These are phyloP conservation scores for Gossypium ekmanianum DNA, from an alignment of 345 rosid genomes.

Conservation along the genomic window DNA sequence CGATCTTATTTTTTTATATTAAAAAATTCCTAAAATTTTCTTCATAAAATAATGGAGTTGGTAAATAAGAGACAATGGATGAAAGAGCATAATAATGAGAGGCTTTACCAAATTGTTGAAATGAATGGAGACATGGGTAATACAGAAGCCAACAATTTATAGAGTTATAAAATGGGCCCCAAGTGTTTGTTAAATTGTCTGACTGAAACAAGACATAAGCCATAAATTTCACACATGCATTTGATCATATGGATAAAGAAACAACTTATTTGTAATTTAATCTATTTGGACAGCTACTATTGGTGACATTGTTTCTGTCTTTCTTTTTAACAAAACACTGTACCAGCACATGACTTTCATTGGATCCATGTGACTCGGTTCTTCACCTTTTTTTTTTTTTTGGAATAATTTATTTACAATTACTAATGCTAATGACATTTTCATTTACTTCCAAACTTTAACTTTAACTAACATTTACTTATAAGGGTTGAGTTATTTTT, in stretches of 20 bases:
- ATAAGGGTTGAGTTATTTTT: too few species aligned
- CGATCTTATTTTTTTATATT: background rate
- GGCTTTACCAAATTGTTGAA: conserved; percentile 18
- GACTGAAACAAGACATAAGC: conserved; percentile 17
- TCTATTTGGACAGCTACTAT: conserved; percentile 12
- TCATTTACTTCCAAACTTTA: background rate
- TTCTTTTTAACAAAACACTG: background rate
- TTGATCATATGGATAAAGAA: conserved; percentile 7
- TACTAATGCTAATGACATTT: background rate
- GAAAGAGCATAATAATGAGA: background rate
- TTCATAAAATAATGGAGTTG: conserved; percentile 19
- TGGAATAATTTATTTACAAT: too few species aligned
- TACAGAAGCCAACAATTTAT: background rate
- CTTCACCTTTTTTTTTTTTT: background rate
- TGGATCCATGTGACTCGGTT: background rate
- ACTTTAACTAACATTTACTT: background rate
- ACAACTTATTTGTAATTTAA: conserved; percentile 15
- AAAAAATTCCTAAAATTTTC: background rate
- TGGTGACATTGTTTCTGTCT: background rate
- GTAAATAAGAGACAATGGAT: conserved; percentile 14
- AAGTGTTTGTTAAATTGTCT: conserved; percentile 24
- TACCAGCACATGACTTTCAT: conserved; percentile 2
- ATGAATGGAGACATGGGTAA: conserved; percentile 14
- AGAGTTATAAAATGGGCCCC: conserved; percentile 12
- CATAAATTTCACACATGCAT: conserved; percentile 24